Percentiles rank a stretch among this genome's conserved stretches.
These are phyloP conservation scores for Basidioascus undulatus DNA, from an alignment of 768 basidiomycete species.

Conservation along the genomic window DNA sequence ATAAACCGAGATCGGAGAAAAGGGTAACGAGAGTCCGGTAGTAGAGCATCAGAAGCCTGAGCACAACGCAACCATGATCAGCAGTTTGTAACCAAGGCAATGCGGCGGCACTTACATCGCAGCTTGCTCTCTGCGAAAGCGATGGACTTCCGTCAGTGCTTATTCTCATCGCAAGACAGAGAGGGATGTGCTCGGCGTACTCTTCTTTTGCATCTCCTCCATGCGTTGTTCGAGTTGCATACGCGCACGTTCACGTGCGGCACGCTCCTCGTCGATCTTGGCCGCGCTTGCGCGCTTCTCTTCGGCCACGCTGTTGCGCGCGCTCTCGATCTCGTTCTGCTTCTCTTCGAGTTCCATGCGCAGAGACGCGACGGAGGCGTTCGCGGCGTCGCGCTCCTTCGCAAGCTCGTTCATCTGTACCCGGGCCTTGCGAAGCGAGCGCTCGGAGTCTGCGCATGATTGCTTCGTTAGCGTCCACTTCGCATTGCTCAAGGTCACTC, in stretches of 20 bases:
- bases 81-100: too few relatives aligned
- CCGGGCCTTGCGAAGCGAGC: slow-evolving; percentile 81
- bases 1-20: too few relatives aligned
- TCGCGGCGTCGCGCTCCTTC: slow-evolving; percentile 57
- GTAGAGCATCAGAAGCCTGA: too few relatives aligned
- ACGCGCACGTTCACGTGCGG: slow-evolving; percentile 66
- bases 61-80: too few relatives aligned
- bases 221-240: slow-evolving; percentile 67
- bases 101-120: too few relatives aligned
- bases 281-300: slow-evolving; percentile 43
- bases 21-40: too few relatives aligned
- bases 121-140: too few relatives aligned
- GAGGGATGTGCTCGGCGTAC: too few relatives aligned
- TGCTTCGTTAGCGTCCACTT: too few relatives aligned
- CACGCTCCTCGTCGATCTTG: slow-evolving; percentile 61
- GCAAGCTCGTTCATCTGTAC: slow-evolving; percentile 79
- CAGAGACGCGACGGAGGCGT: slow-evolving; percentile 36
- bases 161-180: too few relatives aligned
- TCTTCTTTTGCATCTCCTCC: slow-evolving; percentile 59
- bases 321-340: slow-evolving; percentile 51
- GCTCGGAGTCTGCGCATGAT: too few relatives aligned
- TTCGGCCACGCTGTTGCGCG: slow-evolving; percentile 32
- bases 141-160: too few relatives aligned
- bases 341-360: slow-evolving; percentile 51
- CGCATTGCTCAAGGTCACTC: slow-evolving; percentile 76